These are phyloP conservation scores for Solanum pimpinellifolium DNA, from an alignment of 257 asterid species.

Conservation along the genomic window DNA sequence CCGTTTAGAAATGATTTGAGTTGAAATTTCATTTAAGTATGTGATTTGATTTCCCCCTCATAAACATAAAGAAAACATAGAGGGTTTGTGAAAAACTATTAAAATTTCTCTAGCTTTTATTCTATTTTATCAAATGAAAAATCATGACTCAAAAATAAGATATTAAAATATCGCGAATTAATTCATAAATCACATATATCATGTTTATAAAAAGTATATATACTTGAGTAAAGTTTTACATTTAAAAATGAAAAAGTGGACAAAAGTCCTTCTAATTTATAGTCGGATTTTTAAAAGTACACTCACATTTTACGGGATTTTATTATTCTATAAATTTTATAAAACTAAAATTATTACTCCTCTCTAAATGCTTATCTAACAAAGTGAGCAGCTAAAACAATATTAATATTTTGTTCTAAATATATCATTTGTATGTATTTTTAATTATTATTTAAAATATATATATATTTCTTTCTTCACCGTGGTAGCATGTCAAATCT, in stretches of 20 bases:
- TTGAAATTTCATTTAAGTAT: neutral
- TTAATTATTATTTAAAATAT: too few relatives aligned
- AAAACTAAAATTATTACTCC: too few relatives aligned
- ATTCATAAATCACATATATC: neutral
- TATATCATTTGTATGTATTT: too few relatives aligned
- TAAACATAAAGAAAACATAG: neutral
- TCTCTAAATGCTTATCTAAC: too few relatives aligned
- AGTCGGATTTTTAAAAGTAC: too few relatives aligned
- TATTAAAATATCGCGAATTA: neutral
- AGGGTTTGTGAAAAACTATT: neutral
- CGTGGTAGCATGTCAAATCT: too few relatives aligned
- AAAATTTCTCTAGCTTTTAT: neutral
- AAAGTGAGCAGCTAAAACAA: too few relatives aligned
- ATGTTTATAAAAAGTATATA: neutral
- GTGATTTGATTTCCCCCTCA: neutral
- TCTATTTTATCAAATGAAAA: neutral
- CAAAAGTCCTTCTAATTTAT: too few relatives aligned
- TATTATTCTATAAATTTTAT: too few relatives aligned
- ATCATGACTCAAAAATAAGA: too few relatives aligned
- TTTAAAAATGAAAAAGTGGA: neutral
- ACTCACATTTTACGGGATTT: fast-evolving
- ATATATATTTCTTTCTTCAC: too few relatives aligned
- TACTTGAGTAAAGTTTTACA: neutral
- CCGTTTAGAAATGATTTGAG: neutral
- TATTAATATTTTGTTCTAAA: too few relatives aligned